Conservation (phyloP, 2,329 filamentous ascomycete genomes). For the Fusarium domesticum region DNA sequence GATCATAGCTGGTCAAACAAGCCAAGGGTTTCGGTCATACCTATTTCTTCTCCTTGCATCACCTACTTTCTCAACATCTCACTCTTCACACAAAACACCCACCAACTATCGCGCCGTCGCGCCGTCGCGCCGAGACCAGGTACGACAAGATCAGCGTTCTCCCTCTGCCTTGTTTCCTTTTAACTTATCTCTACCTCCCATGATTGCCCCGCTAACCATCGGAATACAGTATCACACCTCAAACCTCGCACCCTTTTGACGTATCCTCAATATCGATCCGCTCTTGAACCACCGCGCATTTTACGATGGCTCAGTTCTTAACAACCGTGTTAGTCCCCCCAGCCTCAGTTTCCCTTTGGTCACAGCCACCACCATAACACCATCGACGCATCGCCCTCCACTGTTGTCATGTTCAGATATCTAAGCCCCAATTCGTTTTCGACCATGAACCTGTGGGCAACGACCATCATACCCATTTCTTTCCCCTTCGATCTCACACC, state of each 20-base stretch:
- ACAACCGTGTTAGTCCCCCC: constrained; percentile 41
- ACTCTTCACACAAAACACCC: constrained; percentile 7
- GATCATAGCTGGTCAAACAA: constrained; percentile 21
- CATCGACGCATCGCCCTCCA: no score
- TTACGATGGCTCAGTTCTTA: constrained; percentile 42
- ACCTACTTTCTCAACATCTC: no score
- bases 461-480: constrained; percentile 33
- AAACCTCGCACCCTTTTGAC: constrained; percentile 5
- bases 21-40: constrained; percentile 9
- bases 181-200: constrained; percentile 15
- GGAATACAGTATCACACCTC: constrained; percentile 35
- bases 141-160: constrained; percentile 4
- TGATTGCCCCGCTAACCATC: constrained; percentile 42
- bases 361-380: constrained; percentile 1
- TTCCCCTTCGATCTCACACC: constrained; percentile 11
- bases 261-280: constrained; percentile 7
- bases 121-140: constrained; percentile 4
- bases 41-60: no score
- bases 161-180: constrained; percentile 12
- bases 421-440: constrained; percentile 34
- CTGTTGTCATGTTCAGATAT: constrained; percentile 32
- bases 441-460: constrained; percentile 32
- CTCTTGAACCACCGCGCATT: constrained; percentile 5
- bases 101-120: no score
- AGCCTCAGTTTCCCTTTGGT: not conserved